Percentiles rank a stretch among this genome's conserved stretches.
Evolutionary conservation across 176 grass and related monocot species (phyloP).

Genomic region (Aegilops bicornis): DNA sequence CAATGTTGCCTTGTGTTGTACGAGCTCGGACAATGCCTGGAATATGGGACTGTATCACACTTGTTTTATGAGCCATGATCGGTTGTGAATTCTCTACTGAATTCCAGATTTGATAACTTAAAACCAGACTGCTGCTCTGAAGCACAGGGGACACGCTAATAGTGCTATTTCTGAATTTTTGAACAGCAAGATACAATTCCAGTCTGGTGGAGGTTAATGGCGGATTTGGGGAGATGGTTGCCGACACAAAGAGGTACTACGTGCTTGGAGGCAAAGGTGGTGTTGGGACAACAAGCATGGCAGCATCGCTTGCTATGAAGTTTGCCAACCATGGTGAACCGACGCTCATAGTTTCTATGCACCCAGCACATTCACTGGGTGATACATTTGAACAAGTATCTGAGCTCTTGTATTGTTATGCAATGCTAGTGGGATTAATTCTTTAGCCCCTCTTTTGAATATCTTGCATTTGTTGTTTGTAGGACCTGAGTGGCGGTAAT

Average conservation of each 20-base stretch:
- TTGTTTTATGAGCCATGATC: not conserved
- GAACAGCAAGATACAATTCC: slow-evolving; percentile 20
- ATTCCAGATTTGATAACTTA: slow-evolving; percentile 6
- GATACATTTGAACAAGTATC: slow-evolving; percentile 51
- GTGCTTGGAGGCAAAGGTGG: slow-evolving; percentile 53
- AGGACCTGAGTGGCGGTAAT: slow-evolving; percentile 3
- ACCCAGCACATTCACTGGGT: slow-evolving; percentile 28
- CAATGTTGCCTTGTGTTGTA: not conserved
- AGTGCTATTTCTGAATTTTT: slow-evolving; percentile 1
- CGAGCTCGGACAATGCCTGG: not conserved
- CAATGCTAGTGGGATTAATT: not conserved
- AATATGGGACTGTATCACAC: not conserved
- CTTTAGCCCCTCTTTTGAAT: slow-evolving; percentile 8
- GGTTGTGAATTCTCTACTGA: not conserved
- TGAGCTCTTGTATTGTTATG: not conserved
- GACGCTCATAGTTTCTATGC: slow-evolving; percentile 42
- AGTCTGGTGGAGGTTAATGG: slow-evolving; percentile 30
- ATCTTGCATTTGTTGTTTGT: slow-evolving; percentile 12
- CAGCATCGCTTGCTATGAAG: slow-evolving; percentile 43
- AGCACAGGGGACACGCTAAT: not conserved
- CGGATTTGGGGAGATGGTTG: slow-evolving; percentile 34
- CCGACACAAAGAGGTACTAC: slow-evolving; percentile 21
- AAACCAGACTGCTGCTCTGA: not conserved
- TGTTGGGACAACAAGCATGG: slow-evolving; percentile 52
- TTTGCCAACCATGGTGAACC: slow-evolving; percentile 41